A percentile compares a stretch with the other conserved stretches of the same genome.
Evolutionary conservation across 768 basidiomycete species (phyloP).

Genomic region (Amanita subjunquillea): DNA sequence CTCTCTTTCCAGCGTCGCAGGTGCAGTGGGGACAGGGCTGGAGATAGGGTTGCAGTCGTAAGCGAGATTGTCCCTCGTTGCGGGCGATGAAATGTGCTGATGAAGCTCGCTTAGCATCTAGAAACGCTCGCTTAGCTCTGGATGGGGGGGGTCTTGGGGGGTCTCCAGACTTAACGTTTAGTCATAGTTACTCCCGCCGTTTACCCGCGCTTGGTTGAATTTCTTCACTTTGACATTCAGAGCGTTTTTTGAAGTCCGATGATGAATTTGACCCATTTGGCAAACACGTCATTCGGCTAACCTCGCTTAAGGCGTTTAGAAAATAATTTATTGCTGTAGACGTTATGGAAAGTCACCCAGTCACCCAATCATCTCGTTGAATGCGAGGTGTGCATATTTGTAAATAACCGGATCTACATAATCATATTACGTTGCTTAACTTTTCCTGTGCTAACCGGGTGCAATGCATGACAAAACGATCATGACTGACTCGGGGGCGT

Average conservation of each 20-base stretch:
- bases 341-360: neutral
- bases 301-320: neutral
- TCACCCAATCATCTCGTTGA: too few species aligned
- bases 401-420: too few species aligned
- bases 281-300: neutral
- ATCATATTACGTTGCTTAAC: too few species aligned
- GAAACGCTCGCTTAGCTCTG: slow-evolving; percentile 1
- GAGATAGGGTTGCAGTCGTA: neutral
- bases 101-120: neutral
- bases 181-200: too few species aligned
- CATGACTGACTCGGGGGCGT: too few species aligned
- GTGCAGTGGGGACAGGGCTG: neutral
- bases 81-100: slow-evolving; percentile 1
- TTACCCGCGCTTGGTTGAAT: too few species aligned
- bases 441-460: too few species aligned
- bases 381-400: too few species aligned
- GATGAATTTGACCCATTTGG: slow-evolving; percentile 1
- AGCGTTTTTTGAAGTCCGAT: slow-evolving; percentile 1
- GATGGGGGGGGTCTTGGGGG: neutral
- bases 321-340: too few species aligned
- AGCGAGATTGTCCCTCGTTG: neutral
- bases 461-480: too few species aligned
- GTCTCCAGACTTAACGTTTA: neutral
- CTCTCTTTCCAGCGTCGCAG: neutral
- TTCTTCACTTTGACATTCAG: too few species aligned